Evolutionary conservation across 139 green algal species (phyloP), one percentile per base, ranked within the genome.

Genomic region (Klebsormidium nitens): DNA sequence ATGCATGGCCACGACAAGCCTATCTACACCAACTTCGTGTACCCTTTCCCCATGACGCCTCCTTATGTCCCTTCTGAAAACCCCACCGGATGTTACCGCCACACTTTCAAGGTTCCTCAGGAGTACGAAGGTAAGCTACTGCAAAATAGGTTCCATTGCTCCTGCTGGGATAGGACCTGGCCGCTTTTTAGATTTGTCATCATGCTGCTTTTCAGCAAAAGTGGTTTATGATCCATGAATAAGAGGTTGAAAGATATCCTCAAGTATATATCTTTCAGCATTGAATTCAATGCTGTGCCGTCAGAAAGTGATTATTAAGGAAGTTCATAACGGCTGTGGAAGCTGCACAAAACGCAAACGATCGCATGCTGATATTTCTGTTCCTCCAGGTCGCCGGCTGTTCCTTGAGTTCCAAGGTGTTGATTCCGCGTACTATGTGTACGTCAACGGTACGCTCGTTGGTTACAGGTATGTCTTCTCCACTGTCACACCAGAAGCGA

Each of bases 11-110:
- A 66, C n/a, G 88, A 91, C 38, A 82, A 59, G 3, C 93, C 93
- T 14, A 93, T 95, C 72, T 98, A 98, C 79, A 93, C 90, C 26
- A 98, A 98, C 74, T 91, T 95, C 37, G 63, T 86, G 2, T 98
- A 98, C 79, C 91, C 93, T 23, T 95, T 96, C 46, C 87, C 88
- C 5, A 59, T 95, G 3, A 79, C 89, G 59, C 91, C 93, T 5
- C 93, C 93, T 3, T 86, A 79, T 50, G 90, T 95, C 28, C 90
- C 89, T 0, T 2, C 38, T 1, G 62, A 79, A 2, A 98, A 98
- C 74, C 92, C 93, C 36, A 97, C 93, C 1, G 93, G 89, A 11
- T 95, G 87, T 78, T 98, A 95, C 74, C 80, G 83, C 6, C 76
- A 76, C 37, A 63, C 5, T 1, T 97, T 98, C 42, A 37, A 81